Base-by-base conservation (phyloP, 768 basidiomycete genomes). In the Coprinopsis cinerea region DNA sequence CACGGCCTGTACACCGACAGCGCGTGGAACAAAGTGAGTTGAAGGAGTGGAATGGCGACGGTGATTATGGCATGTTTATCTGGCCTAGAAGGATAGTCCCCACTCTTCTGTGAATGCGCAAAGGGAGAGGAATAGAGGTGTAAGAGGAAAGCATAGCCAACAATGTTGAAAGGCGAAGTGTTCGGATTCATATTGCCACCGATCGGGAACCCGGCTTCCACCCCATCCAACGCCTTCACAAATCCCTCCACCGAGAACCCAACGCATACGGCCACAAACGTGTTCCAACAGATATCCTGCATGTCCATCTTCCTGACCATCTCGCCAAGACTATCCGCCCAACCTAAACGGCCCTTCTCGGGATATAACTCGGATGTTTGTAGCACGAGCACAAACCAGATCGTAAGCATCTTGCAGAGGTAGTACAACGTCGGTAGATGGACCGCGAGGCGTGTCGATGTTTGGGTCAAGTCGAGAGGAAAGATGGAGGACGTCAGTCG, bases 141-240 rank as follows among this genome's bases (percentile, higher is more conserved):
- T 17, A 90, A 65, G 26, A 88, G 71, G 62, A 88, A 88, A 1
- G 85, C 81, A 56, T 88, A 90, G 18, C 83, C 85, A 53, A 88
- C 79, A 86, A 54, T 88, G 55, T 23, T 43, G 28, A 26, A 39
- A 27, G 40, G 48, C 15, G 27, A 50, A 9, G 39, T 88, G 63
- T 74, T 79, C 34, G 69, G 67, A 51, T 69, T 70, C 55, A 68
- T 63, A 41, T 62, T 62, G 43, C 59, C 59, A 26, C 69, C 66
- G 10, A 69, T 64, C 25, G 63, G 67, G 27, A 67, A 59, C 2
- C 67, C 70, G 11, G 65, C 62, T 54, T 73, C 74, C 37, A 76
- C 61, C 0, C 86, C 86, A 59, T 87, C 85, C 22, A 89, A 63
- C 5, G 83, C 83, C 47, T 78, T 79, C 20, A 83, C 77, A 18